Conservation (phyloP, 352 stramenopile species). For the Phytophthora citricola region DNA sequence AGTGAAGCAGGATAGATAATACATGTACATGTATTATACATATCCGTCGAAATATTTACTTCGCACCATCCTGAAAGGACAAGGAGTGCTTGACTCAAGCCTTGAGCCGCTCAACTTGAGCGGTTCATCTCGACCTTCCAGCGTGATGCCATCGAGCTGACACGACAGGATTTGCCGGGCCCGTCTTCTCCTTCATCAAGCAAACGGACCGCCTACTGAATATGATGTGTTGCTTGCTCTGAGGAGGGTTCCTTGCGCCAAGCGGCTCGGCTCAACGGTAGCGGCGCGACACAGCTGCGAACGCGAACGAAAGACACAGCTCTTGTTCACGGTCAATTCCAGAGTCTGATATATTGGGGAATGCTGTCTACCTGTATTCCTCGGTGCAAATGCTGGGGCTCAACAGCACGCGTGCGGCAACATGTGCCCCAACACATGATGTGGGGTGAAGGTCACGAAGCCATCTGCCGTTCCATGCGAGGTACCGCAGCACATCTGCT, state of each 20-base stretch:
- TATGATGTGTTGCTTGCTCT: neutral
- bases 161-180: slow-evolving; percentile 27
- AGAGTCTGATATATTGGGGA: neutral
- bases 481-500: slow-evolving; percentile 25
- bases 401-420: neutral
- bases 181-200: neutral
- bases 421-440: neutral
- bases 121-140: neutral
- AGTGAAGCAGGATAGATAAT: too few species aligned
- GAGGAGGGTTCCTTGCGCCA: too few species aligned
- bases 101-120: too few species aligned
- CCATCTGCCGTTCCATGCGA: slow-evolving; percentile 26
- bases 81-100: too few species aligned
- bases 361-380: neutral
- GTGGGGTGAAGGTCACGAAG: neutral
- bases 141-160: slow-evolving; percentile 5
- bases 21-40: too few species aligned
- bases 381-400: neutral
- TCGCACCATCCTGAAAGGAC: too few species aligned
- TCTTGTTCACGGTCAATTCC: neutral
- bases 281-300: neutral
- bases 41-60: too few species aligned
- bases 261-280: slow-evolving; percentile 2
- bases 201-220: neutral
- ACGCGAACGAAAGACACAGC: slow-evolving; percentile 1